Conservation (phyloP, 192 early-diverging fungal species). For the Chytriomyces sp. region DNA sequence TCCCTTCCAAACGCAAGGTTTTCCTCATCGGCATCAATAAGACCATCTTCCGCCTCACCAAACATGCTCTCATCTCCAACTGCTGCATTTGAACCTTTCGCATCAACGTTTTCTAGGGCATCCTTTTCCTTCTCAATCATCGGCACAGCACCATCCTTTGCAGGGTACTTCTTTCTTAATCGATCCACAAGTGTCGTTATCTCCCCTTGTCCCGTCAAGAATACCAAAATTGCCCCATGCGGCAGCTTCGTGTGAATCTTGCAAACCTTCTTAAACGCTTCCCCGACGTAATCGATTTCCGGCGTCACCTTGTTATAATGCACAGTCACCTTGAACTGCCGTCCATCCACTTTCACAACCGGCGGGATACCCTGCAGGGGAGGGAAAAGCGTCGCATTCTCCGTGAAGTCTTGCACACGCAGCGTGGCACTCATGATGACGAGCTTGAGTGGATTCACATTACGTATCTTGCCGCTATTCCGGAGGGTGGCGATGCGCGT, state of each 20-base stretch:
- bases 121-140: slow-evolving; percentile 25
- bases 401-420: slow-evolving; percentile 93
- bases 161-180: slow-evolving; percentile 74
- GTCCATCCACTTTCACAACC: slow-evolving; percentile 87
- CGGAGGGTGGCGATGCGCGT: slow-evolving; percentile 85
- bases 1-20: slow-evolving; percentile 1
- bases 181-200: slow-evolving; percentile 77
- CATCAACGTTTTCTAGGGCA: slow-evolving; percentile 28
- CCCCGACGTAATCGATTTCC: slow-evolving; percentile 78
- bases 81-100: background rate
- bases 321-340: slow-evolving; percentile 86
- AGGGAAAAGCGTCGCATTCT: slow-evolving; percentile 79
- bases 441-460: slow-evolving; percentile 77
- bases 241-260: slow-evolving; percentile 96
- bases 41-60: slow-evolving; percentile 39
- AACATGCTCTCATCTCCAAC: slow-evolving; percentile 26
- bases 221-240: slow-evolving; percentile 90
- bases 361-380: slow-evolving; percentile 58
- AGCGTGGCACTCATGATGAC: slow-evolving; percentile 99
- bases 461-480: slow-evolving; percentile 50
- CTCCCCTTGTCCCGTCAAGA: slow-evolving; percentile 94
- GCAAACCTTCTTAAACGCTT: slow-evolving; percentile 87
- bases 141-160: background rate
- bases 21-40: slow-evolving; percentile 24
- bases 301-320: slow-evolving; percentile 96